Evolutionary conservation across 139 green algal genomes (phyloP), one percentile per base, ranked within the genome.

Genomic region (Nannochloris sp.): DNA sequence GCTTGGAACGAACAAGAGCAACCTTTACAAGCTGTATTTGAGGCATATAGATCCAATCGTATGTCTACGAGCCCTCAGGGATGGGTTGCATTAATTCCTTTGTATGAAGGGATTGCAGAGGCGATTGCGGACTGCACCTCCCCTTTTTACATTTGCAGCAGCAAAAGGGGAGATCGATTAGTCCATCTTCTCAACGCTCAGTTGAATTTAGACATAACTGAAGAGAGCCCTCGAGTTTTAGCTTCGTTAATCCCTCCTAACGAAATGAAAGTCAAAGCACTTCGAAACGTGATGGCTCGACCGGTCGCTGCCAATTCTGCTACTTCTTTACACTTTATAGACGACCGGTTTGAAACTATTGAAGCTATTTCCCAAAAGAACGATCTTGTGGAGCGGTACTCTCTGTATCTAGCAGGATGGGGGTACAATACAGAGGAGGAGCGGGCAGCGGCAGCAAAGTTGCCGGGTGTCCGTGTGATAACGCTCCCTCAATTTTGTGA

Each of bases 331-430:
- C 85, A 91, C 63, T 91, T 91, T 68, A 68, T 91, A 9, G 85
- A 91, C 68, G 85, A 91, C 64, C 65, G 85, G 3, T 73, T 82
- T 25, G 83, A 91, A 34, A 91, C 85, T 8, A 42, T 91, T 64
- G 32, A 71, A 36, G 79, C 82, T 7, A 68, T 86, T 25, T 32
- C 42, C 33, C n/a, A 61, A 47, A 60, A 65, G 3, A 42, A 37
- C 0, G 71, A 70, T 4, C 57, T 87, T 42, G 14, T 59, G 37
- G 15, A 32, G 27, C 37, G 64, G 13, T 82, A 76, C 54, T 67
- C 61, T 8, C 54, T 88, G 51, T 88, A 90, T 65, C 61, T 87
- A 6, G 83, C 81, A 2, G 56, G 34, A 59, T 86, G 81, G 81
- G 81, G 81, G 4, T 86, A 82, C 45, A 76, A 73, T 57, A 83